Conservation (phyloP, 768 basidiomycete genomes). For the Mycena leptocephala region DNA sequence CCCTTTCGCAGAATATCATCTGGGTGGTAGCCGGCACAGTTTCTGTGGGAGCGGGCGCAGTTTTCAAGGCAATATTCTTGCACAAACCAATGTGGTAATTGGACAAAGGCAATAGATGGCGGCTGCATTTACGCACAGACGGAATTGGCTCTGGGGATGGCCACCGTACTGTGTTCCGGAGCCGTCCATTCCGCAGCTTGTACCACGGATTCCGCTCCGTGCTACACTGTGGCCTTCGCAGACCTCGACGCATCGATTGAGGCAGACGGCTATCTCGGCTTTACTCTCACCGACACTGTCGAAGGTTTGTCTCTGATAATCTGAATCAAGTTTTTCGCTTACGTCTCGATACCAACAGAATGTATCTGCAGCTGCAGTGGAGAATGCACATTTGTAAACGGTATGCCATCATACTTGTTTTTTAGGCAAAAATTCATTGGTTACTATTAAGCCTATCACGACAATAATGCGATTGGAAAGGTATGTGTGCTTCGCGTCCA, state of each 20-base stretch:
- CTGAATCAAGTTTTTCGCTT: not conserved
- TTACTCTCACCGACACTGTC: conserved; percentile 27
- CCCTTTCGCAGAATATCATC: not conserved
- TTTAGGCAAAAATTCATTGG: not conserved
- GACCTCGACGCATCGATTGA: conserved; percentile 24
- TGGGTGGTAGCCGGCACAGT: not conserved
- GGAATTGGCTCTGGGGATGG: not conserved
- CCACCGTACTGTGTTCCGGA: conserved; percentile 1
- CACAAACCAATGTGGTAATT: not conserved
- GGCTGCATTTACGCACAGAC: conserved; percentile 7
- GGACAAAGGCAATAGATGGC: not conserved
- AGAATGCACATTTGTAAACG: not conserved
- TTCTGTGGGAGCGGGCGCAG: not conserved
- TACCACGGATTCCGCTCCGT: not conserved
- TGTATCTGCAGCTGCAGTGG: not conserved
- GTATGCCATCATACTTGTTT: not conserved
- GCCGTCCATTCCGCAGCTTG: not conserved
- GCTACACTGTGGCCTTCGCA: conserved; percentile 8
- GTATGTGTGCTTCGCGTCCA: not conserved
- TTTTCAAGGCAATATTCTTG: conserved; percentile 1
- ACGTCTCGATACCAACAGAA: not conserved
- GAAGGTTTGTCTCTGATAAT: conserved; percentile 17
- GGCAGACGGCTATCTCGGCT: conserved; percentile 30
- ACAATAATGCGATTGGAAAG: not conserved
- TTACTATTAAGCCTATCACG: not conserved